Conservation (phyloP, 495 filamentous ascomycete species). For the Talaromyces trachyspermus region DNA sequence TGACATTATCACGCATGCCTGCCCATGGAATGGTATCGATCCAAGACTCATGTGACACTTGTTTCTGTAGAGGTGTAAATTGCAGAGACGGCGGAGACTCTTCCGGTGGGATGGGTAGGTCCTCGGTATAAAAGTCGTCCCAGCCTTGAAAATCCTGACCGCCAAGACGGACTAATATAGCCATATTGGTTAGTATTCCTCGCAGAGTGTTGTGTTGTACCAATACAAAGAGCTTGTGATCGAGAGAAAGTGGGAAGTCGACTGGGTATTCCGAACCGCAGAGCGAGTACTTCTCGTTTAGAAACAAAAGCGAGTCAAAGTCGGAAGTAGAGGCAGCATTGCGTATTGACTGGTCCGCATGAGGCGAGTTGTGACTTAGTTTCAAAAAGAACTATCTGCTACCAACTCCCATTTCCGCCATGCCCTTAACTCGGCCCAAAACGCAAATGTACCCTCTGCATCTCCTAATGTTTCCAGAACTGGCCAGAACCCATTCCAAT, state of each 20-base stretch:
- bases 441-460: background rate
- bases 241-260: background rate
- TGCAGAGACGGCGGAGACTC: constrained; percentile 5
- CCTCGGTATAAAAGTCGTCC: constrained; percentile 6
- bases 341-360: background rate
- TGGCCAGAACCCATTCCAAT: background rate
- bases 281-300: background rate
- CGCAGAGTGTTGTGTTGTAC: constrained; percentile 1
- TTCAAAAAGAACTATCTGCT: background rate
- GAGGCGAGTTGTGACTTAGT: background rate
- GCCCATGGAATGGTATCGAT: constrained; percentile 32
- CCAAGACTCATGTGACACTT: constrained; percentile 30
- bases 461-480: background rate
- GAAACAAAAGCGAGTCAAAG: background rate
- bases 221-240: background rate
- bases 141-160: constrained; percentile 2
- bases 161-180: background rate
- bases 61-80: constrained; percentile 27
- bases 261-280: background rate
- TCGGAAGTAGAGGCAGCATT: background rate
- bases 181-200: constrained; percentile 3
- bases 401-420: constrained; percentile 3
- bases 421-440: constrained; percentile 3
- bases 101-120: background rate
- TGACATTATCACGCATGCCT: constrained; percentile 28